Evolutionary conservation across 164 flowering plant genomes (phyloP).

Genomic region (Annona squamosa): DNA sequence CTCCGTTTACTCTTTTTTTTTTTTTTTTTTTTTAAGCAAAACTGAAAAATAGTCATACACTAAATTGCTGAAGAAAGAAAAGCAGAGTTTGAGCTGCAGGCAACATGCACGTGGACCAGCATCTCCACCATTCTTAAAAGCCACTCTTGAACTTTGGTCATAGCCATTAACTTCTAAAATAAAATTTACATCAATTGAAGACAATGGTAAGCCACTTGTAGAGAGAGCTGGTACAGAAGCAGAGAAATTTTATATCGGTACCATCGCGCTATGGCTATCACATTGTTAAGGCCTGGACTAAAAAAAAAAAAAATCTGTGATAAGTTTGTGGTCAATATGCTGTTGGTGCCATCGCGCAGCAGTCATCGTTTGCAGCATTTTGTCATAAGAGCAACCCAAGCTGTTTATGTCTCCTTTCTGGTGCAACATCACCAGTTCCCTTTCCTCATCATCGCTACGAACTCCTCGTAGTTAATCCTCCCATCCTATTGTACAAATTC

Average conservation of each 20-base stretch:
- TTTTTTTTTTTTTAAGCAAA: too few relatives aligned
- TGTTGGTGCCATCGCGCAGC: neutral
- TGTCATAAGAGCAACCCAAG: neutral
- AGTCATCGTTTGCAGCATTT: neutral
- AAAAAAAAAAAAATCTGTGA: neutral
- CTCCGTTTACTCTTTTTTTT: too few relatives aligned
- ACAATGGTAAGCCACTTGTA: neutral
- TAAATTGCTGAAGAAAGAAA: too few relatives aligned
- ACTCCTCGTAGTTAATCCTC: conserved; percentile 72
- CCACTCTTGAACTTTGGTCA: neutral
- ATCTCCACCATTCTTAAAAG: too few relatives aligned
- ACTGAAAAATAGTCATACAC: too few relatives aligned
- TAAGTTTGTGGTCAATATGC: neutral
- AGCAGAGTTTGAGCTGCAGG: too few relatives aligned
- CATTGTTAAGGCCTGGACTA: neutral
- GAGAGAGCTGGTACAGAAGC: neutral
- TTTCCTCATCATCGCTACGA: conserved; percentile 73
- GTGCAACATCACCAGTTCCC: conserved; percentile 34
- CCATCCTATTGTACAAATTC: conserved; percentile 49
- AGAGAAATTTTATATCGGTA: neutral
- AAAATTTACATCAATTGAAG: neutral
- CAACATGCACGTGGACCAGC: too few relatives aligned
- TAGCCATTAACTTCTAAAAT: neutral
- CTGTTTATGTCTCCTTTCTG: neutral
- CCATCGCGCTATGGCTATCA: neutral